A percentile compares a stretch with the other conserved stretches of the same genome.
These are phyloP conservation scores for Cladosporium sp. DNA, from an alignment of 2,329 filamentous ascomycete species.

Conservation along the genomic window DNA sequence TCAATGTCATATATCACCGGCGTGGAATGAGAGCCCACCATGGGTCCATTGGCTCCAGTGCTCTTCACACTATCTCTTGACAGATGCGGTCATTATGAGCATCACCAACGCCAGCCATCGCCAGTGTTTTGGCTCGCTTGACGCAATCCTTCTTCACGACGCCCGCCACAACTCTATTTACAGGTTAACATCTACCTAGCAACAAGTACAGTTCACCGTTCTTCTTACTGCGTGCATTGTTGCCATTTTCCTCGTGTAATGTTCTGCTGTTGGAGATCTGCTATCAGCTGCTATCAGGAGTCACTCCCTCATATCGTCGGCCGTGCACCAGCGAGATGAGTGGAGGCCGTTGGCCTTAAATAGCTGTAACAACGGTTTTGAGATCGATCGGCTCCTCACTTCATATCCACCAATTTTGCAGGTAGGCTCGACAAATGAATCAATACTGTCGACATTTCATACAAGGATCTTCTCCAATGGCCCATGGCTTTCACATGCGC, in stretches of 20 bases:
- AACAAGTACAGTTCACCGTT: neutral
- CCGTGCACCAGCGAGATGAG: neutral
- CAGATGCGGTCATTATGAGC: neutral
- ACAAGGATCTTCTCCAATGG: no score
- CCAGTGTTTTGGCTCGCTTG: neutral
- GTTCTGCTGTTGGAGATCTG: no score
- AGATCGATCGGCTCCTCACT: neutral
- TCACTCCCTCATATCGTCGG: neutral
- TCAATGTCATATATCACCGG: neutral
- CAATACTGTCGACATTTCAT: no score
- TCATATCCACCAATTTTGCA: neutral
- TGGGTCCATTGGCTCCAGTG: neutral
- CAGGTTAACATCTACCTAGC: neutral
- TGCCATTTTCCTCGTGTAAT: no score
- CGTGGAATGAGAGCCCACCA: no score
- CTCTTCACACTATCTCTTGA: neutral
- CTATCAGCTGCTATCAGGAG: neutral
- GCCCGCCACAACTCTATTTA: constrained; percentile 1
- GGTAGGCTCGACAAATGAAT: no score
- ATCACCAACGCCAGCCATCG: neutral
- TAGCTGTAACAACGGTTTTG: neutral
- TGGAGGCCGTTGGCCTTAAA: neutral
- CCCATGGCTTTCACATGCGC: no score
- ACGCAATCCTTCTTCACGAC: neutral
- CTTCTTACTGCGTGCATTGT: no score